Evolutionary conservation across 1,284 basidiomycete genomes (phyloP).

Genomic region (Cryptococcus sp.): DNA sequence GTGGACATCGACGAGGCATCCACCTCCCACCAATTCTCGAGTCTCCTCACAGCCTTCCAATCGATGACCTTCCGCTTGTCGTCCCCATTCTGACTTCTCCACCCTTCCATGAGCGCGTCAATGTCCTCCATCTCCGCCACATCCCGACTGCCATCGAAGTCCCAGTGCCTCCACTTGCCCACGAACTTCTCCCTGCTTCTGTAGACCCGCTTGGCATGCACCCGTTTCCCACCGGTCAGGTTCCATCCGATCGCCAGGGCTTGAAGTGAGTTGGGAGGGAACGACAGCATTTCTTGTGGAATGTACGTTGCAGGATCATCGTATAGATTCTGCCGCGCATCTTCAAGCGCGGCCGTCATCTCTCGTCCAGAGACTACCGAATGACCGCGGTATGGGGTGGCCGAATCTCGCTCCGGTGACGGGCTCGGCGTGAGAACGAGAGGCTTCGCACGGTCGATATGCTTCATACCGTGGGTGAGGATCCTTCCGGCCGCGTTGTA

Average conservation of each 20-base stretch:
- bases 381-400: conserved; percentile 23
- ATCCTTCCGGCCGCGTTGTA: conserved; percentile 43
- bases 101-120: conserved; percentile 29
- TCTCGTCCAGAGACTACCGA: conserved; percentile 30
- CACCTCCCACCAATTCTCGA: conserved; percentile 44
- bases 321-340: conserved; percentile 6
- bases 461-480: conserved; percentile 43
- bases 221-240: conserved; percentile 46
- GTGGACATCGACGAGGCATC: conserved; percentile 16
- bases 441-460: conserved; percentile 44
- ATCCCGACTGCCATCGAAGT: conserved; percentile 45
- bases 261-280: conserved; percentile 43
- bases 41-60: conserved; percentile 38
- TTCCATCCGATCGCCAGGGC: conserved; percentile 50
- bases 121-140: conserved; percentile 51
- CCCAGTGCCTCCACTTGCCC: conserved; percentile 51
- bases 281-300: conserved; percentile 49
- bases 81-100: conserved; percentile 8
- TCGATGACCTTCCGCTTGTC: conserved; percentile 29
- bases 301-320: conserved; percentile 35
- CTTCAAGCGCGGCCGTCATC: conserved; percentile 20
- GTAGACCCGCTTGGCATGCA: conserved; percentile 45
- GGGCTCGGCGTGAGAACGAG: conserved; percentile 48
- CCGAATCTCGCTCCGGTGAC: conserved; percentile 29
- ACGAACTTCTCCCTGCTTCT: conserved; percentile 48